Conservation (phyloP, 2,329 filamentous ascomycete species). For the Phaeosphaeriaceae sp. region DNA sequence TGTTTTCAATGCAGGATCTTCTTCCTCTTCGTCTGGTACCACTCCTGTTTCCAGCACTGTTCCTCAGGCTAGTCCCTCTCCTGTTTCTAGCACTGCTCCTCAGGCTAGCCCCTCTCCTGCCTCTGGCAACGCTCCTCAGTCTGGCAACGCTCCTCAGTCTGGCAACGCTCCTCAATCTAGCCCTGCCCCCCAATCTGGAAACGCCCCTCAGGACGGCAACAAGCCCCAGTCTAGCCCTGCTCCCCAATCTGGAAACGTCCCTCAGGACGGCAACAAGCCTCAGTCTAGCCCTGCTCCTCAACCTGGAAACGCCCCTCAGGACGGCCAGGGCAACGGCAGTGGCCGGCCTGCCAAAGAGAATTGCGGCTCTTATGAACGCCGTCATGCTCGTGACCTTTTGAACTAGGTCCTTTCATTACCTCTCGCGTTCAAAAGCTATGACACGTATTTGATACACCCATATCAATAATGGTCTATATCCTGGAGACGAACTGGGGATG, state of each 20-base stretch:
- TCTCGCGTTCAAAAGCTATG: not conserved
- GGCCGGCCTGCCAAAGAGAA: not conserved
- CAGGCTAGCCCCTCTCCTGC: not conserved
- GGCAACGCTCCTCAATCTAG: not conserved
- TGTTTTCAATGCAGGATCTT: conserved; percentile 21
- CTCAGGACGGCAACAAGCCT: not conserved
- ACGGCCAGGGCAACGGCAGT: not conserved
- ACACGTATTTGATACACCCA: not conserved
- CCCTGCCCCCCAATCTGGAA: not conserved
- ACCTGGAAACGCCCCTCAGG: not conserved
- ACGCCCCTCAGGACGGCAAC: not conserved
- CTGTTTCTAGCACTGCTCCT: not conserved
- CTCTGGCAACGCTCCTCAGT: too few relatives aligned
- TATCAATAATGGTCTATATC: not conserved
- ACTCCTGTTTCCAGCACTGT: not conserved
- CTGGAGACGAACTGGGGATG: not conserved
- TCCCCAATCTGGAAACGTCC: not conserved
- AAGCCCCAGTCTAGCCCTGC: not conserved
- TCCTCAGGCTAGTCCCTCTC: not conserved
- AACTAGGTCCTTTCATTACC: not conserved
- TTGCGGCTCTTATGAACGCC: not conserved
- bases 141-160: not conserved
- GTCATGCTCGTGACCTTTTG: conserved; percentile 1
- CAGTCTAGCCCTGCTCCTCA: not conserved
- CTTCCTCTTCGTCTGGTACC: not conserved